Conservation (phyloP, 345 rosid species). For the Citrus trifoliata region DNA sequence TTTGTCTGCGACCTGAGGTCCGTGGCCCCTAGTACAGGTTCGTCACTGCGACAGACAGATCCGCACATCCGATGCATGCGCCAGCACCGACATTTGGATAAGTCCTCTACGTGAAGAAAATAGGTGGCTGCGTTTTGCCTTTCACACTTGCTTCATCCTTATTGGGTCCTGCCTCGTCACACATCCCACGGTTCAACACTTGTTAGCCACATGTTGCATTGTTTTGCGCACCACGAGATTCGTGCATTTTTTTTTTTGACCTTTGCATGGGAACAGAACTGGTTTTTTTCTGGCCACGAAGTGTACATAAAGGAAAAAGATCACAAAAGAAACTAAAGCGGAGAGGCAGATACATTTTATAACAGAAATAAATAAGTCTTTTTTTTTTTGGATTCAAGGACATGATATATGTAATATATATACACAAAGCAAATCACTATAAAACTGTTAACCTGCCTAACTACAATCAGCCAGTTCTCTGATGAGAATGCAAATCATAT, state of each 20-base stretch:
- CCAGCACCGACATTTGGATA: constrained; percentile 20
- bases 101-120: constrained; percentile 1
- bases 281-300: no score
- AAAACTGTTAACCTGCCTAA: constrained; percentile 9
- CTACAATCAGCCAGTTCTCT: constrained; percentile 13
- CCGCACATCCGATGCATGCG: no score
- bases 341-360: no score
- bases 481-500: constrained; percentile 3
- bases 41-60: no score
- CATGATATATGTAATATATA: no score
- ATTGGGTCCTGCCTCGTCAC: constrained; percentile 17
- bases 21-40: no score
- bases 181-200: neutral
- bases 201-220: neutral
- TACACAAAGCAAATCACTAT: neutral
- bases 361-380: neutral
- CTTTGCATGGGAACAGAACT: no score
- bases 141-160: constrained; percentile 8
- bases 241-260: no score
- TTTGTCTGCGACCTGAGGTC: no score
- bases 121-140: neutral
- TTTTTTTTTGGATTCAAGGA: neutral
- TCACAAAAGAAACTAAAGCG: neutral
- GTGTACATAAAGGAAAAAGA: neutral
- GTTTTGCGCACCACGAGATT: no score